Percentiles rank a stretch among this genome's conserved stretches.
phyloP scores from a whole-genome alignment of 495 filamentous ascomycete species.

The Aspergillus carlsbadensis region DNA sequence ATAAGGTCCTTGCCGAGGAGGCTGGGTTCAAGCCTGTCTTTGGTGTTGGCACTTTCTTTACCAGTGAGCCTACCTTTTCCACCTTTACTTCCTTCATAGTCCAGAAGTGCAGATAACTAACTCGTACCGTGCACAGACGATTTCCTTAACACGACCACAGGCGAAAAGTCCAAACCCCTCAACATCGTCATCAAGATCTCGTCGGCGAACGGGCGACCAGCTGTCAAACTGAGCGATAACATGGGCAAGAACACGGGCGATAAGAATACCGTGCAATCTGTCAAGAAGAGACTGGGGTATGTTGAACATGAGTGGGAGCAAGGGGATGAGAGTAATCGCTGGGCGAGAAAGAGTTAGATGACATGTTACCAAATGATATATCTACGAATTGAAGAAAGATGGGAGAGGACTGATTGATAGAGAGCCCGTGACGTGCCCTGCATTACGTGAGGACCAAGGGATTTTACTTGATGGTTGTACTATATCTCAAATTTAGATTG shows the following conservation, averaged over 20 bases:
- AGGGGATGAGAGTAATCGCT: constrained; percentile 81
- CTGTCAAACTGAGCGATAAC: constrained; percentile 96
- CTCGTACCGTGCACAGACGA: constrained; percentile 56
- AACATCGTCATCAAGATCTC: constrained; percentile 98
- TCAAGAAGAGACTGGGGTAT: constrained; percentile 85
- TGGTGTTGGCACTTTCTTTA: constrained; percentile 93
- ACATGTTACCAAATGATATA: neutral
- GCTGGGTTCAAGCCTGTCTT: constrained; percentile 81
- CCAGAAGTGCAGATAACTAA: neutral
- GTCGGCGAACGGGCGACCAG: constrained; percentile 75
- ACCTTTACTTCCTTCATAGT: neutral
- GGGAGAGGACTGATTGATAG: too few species aligned
- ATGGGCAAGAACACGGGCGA: constrained; percentile 95
- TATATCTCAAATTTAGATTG: too few species aligned
- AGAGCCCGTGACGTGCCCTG: too few species aligned
- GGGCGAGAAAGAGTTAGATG: constrained; percentile 50
- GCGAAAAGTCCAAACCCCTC: constrained; percentile 83
- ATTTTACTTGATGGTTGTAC: too few species aligned
- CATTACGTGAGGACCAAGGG: too few species aligned
- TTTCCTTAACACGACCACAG: constrained; percentile 63
- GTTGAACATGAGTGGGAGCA: constrained; percentile 77
- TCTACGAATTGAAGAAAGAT: neutral
- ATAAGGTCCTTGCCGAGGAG: constrained; percentile 76
- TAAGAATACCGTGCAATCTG: constrained; percentile 68
- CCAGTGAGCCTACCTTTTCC: constrained; percentile 51